A percentile compares a stretch with the other conserved stretches of the same genome.
Evolutionary conservation across 163 green algal species (phyloP).

Genomic region (Volvox carteri): DNA sequence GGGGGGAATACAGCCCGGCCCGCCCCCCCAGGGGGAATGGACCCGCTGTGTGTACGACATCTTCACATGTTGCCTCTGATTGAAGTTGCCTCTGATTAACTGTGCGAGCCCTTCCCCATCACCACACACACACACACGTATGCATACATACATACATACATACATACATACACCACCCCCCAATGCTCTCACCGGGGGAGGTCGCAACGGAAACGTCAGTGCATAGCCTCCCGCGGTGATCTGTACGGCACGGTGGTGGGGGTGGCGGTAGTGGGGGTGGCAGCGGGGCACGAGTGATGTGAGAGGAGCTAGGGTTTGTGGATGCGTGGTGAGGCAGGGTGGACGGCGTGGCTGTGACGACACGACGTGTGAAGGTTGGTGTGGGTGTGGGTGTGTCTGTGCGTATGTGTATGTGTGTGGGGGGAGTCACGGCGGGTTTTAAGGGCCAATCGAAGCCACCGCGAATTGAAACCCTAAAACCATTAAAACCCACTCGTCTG

Average conservation of each 20-base stretch:
- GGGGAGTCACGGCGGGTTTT: too few species aligned
- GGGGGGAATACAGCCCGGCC: not conserved
- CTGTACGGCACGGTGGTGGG: conserved; percentile 5
- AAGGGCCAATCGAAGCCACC: too few species aligned
- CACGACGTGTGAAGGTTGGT: too few species aligned
- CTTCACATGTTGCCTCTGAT: not conserved
- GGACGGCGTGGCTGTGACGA: too few species aligned
- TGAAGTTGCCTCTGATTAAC: not conserved
- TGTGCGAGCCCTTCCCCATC: too few species aligned
- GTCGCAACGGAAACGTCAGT: conserved; percentile 72
- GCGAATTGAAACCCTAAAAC: too few species aligned
- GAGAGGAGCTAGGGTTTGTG: too few species aligned
- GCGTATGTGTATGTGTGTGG: too few species aligned
- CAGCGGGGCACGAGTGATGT: not conserved
- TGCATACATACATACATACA: conserved; percentile 6
- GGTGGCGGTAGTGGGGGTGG: not conserved
- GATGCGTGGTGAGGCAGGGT: too few species aligned
- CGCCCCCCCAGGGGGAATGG: not conserved
- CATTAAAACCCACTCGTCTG: too few species aligned
- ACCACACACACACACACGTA: too few species aligned
- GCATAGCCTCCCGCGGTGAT: conserved; percentile 75
- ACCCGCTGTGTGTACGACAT: not conserved
- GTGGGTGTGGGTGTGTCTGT: too few species aligned
- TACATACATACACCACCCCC: not conserved
- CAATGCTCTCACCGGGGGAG: conserved; percentile 4